Conservation (phyloP, 352 stramenopile genomes). For the Phytophthora kernoviae region DNA sequence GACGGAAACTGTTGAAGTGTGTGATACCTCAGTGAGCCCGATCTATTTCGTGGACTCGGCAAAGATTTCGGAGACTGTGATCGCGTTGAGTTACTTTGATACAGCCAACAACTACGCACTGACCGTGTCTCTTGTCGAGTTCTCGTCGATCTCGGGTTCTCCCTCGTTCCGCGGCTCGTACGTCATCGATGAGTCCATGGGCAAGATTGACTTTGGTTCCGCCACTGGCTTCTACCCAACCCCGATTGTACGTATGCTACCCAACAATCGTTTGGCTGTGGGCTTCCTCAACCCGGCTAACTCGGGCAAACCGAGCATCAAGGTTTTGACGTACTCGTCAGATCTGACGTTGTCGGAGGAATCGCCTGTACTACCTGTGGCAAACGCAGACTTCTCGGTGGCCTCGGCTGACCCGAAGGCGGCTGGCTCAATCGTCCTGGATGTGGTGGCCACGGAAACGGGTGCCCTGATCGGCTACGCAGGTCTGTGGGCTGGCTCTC, state of each 20-base stretch:
- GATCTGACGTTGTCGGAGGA: conserved; percentile 55
- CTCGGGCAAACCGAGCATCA: conserved; percentile 72
- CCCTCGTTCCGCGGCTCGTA: conserved; percentile 76
- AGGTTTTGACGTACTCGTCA: conserved; percentile 69
- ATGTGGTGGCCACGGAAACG: conserved; percentile 56
- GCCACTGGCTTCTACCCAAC: conserved; percentile 71
- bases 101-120: conserved; percentile 76
- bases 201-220: conserved; percentile 73
- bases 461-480: conserved; percentile 66
- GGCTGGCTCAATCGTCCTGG: conserved; percentile 55
- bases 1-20: conserved; percentile 39
- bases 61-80: conserved; percentile 60
- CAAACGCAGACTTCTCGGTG: conserved; percentile 76
- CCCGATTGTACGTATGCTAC: conserved; percentile 56
- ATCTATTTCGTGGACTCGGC: conserved; percentile 77
- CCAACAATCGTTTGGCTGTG: conserved; percentile 60
- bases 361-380: conserved; percentile 67
- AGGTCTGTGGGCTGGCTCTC: conserved; percentile 51
- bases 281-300: conserved; percentile 82
- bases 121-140: conserved; percentile 70
- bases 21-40: conserved; percentile 61
- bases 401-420: conserved; percentile 56
- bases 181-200: conserved; percentile 63
- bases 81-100: conserved; percentile 77
- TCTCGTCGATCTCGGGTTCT: conserved; percentile 53